Evolutionary conservation across 352 stramenopile genomes (phyloP).

Genomic region (Phytophthora nicotianae): DNA sequence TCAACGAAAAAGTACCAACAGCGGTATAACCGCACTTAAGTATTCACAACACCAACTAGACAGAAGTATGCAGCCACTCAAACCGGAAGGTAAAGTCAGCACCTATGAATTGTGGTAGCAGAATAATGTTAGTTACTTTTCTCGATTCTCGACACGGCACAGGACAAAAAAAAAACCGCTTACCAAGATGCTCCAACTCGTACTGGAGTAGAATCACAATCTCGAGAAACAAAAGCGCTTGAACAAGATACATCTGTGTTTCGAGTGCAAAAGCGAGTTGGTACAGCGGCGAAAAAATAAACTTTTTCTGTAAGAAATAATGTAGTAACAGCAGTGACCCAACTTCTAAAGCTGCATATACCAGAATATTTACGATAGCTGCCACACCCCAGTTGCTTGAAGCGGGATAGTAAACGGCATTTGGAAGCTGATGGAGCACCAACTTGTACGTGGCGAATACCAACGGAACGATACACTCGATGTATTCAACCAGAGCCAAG

Average conservation of each 20-base stretch:
- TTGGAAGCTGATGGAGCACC: slow-evolving; percentile 38
- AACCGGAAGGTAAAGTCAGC: slow-evolving; percentile 12
- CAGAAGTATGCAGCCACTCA: slow-evolving; percentile 2
- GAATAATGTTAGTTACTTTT: no score
- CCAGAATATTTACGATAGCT: slow-evolving; percentile 9
- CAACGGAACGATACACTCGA: slow-evolving; percentile 41
- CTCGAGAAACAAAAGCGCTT: slow-evolving; percentile 8
- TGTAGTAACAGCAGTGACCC: slow-evolving; percentile 22
- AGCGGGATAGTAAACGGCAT: slow-evolving; percentile 38
- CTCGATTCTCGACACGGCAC: background rate
- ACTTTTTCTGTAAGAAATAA: slow-evolving; percentile 32
- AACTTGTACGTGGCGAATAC: slow-evolving; percentile 36
- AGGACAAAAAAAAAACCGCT: background rate
- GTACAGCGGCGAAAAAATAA: slow-evolving; percentile 33
- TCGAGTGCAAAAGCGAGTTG: slow-evolving; percentile 51
- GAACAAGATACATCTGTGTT: slow-evolving; percentile 24
- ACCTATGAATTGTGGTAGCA: background rate
- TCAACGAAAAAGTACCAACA: no score
- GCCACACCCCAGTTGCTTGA: slow-evolving; percentile 3
- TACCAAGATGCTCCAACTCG: slow-evolving; percentile 13
- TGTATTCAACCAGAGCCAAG: slow-evolving; percentile 38
- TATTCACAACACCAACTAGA: background rate
- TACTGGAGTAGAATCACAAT: slow-evolving; percentile 12
- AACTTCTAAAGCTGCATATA: slow-evolving; percentile 38
- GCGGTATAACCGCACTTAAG: background rate